These are phyloP conservation scores for Kwoniella pini DNA, from an alignment of 768 basidiomycete species.

Conservation along the genomic window DNA sequence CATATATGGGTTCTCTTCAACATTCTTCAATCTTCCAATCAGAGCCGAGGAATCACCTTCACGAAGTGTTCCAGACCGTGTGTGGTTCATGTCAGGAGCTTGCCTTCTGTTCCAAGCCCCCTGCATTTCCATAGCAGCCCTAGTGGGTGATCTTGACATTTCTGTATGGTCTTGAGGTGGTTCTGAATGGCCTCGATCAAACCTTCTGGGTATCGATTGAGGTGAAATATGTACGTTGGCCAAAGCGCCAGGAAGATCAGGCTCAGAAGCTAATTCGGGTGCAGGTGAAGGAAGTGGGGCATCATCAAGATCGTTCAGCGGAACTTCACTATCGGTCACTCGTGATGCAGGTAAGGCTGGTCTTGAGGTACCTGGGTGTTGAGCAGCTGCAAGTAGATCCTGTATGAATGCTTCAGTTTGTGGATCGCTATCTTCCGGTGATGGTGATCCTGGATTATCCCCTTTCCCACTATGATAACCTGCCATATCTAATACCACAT, in stretches of 20 bases:
- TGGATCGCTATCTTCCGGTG: conserved; percentile 16
- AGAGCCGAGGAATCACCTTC: not conserved
- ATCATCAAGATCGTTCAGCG: conserved; percentile 45
- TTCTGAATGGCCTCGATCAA: conserved; percentile 39
- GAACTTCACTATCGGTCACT: conserved; percentile 23
- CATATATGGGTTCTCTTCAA: conserved; percentile 63
- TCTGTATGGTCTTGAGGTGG: conserved; percentile 30
- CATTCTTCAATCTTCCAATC: conserved; percentile 58
- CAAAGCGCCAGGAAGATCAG: conserved; percentile 15
- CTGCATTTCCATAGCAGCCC: conserved; percentile 63
- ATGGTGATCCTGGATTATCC: conserved; percentile 7
- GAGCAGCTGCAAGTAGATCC: conserved; percentile 22
- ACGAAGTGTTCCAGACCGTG: conserved; percentile 5
- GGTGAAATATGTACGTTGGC: conserved; percentile 12
- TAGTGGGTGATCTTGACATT: conserved; percentile 8
- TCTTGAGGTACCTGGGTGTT: conserved; percentile 25
- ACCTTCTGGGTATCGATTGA: conserved; percentile 13
- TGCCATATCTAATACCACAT: conserved; percentile 75
- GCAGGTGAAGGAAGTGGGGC: conserved; percentile 39
- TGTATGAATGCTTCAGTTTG: conserved; percentile 19
- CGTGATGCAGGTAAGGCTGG: conserved; percentile 26
- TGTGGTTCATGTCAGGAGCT: conserved; percentile 6
- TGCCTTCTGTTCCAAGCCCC: conserved; percentile 94
- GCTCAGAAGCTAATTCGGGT: conserved; percentile 15
- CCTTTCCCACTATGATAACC: conserved; percentile 62